Percentiles rank a stretch among this genome's conserved stretches.
Evolutionary conservation across 2,329 filamentous ascomycete genomes (phyloP).

Genomic region (Didymella sp.): DNA sequence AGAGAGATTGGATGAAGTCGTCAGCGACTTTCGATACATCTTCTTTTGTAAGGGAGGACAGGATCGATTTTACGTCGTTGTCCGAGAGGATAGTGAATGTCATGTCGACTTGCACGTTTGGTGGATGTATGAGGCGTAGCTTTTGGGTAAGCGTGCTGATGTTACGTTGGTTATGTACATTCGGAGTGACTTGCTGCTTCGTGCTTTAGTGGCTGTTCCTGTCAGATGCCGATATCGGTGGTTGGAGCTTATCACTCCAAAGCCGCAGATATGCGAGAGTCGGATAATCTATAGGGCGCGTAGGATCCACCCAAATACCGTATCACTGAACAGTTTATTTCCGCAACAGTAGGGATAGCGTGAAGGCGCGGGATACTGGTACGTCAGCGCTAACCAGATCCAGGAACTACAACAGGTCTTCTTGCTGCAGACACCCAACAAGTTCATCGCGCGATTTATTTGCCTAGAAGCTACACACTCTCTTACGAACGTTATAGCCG

Average conservation of each 20-base stretch:
- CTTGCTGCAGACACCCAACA: not conserved
- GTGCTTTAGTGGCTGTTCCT: not conserved
- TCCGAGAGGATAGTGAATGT: constrained; percentile 28
- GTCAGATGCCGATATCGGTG: constrained; percentile 7
- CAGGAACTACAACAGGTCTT: not conserved
- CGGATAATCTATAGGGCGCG: not conserved
- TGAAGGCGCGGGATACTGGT: not conserved
- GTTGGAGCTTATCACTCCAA: not conserved
- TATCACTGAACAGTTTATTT: too few relatives aligned
- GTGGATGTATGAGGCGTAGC: not conserved
- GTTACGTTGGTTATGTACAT: not conserved
- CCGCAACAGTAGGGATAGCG: not conserved
- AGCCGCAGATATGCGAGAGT: constrained; percentile 5
- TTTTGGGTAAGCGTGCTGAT: not conserved
- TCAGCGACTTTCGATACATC: constrained; percentile 10
- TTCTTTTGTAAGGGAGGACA: constrained; percentile 38
- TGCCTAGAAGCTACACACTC: too few relatives aligned
- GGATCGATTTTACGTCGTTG: constrained; percentile 41
- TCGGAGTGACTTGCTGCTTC: constrained; percentile 6
- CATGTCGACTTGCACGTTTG: too few relatives aligned
- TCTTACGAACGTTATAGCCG: too few relatives aligned
- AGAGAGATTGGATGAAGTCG: constrained; percentile 33
- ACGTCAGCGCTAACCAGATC: not conserved
- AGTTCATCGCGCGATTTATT: too few relatives aligned
- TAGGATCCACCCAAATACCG: not conserved